Percentiles rank a stretch among this genome's conserved stretches.
Conservation (phyloP, 768 basidiomycete genomes). For the Ramaria sp. region DNA sequence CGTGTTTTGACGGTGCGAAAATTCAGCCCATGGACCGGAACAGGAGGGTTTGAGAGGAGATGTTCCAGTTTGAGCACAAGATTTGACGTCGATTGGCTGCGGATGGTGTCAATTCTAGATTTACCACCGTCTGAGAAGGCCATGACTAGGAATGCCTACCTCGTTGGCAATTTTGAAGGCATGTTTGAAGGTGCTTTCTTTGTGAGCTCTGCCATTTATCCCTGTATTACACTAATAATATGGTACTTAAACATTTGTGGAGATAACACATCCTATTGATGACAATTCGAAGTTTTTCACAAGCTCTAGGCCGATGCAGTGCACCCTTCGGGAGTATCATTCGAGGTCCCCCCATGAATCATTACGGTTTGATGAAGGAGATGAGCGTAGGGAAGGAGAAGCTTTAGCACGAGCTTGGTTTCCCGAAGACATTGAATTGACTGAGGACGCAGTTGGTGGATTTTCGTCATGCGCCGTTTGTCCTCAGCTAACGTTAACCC, state of each 20-base stretch:
- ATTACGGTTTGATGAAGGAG: background rate
- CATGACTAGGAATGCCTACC: background rate
- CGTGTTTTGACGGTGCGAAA: background rate
- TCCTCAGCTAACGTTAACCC: background rate
- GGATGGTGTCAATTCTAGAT: background rate
- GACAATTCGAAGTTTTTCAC: background rate
- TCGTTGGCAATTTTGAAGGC: background rate
- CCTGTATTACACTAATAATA: background rate
- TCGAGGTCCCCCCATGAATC: background rate
- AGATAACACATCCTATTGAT: background rate
- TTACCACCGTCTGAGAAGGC: background rate
- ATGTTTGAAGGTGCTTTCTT: background rate
- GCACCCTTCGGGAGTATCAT: background rate
- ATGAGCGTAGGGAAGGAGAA: background rate
- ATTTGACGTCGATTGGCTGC: background rate
- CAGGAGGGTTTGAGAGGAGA: background rate
- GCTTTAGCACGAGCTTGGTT: conserved; percentile 6
- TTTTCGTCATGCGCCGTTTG: background rate
- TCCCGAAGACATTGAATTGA: background rate
- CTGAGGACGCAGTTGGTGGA: background rate
- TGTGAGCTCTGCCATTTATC: background rate
- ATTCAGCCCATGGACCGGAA: background rate
- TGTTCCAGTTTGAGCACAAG: background rate
- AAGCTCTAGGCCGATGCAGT: conserved; percentile 1
- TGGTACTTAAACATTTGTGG: background rate